These are phyloP conservation scores for Conticribra weissflogii DNA, from an alignment of 108 stramenopile genomes.

Conservation along the genomic window DNA sequence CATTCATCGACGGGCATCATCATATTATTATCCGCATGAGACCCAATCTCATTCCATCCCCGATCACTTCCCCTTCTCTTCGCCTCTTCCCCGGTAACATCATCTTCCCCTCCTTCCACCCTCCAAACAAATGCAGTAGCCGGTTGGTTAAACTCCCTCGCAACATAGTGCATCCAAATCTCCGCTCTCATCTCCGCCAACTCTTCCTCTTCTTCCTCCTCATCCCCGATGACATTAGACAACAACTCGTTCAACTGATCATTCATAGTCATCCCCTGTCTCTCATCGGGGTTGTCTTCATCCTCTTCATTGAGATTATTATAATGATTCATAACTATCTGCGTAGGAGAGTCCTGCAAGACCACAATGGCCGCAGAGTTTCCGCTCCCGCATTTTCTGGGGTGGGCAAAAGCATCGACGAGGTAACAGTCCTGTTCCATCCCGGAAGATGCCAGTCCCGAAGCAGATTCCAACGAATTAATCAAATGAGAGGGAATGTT, in stretches of 20 bases:
- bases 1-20: no score
- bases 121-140: slow-evolving; percentile 93
- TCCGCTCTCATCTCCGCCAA: slow-evolving; percentile 20
- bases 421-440: slow-evolving; percentile 55
- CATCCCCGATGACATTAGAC: slow-evolving; percentile 13
- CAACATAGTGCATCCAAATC: slow-evolving; percentile 90
- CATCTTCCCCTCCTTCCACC: neutral
- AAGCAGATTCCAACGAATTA: no score
- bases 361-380: slow-evolving; percentile 97
- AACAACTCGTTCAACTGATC: slow-evolving; percentile 29
- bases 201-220: slow-evolving; percentile 40
- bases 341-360: slow-evolving; percentile 38
- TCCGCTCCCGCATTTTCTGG: slow-evolving; percentile 73
- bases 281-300: slow-evolving; percentile 20
- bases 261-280: slow-evolving; percentile 27
- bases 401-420: slow-evolving; percentile 85
- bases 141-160: slow-evolving; percentile 90
- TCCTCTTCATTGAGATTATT: slow-evolving; percentile 6
- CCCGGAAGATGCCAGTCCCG: neutral
- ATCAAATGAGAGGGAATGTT: no score
- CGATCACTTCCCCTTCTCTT: neutral
- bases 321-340: slow-evolving; percentile 5
- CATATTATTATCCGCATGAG: neutral
- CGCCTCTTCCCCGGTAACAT: neutral
- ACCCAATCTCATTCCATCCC: neutral